phyloP scores from a whole-genome alignment of 805 yeast genomes.

The Ascoidea tarda region DNA sequence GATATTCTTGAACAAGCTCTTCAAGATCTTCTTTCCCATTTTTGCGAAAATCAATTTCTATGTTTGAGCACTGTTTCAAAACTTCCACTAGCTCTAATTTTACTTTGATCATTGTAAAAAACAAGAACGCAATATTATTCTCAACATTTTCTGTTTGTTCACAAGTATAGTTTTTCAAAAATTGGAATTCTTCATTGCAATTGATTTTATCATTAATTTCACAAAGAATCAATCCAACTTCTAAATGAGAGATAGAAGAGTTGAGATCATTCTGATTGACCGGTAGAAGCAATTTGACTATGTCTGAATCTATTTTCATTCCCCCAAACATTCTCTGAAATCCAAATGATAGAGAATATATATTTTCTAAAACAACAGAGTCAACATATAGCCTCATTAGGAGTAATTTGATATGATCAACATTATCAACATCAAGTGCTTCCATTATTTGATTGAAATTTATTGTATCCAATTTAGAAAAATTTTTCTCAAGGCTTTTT shows the following conservation, averaged over 20 bases:
- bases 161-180: neutral
- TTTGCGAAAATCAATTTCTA: conserved; percentile 1
- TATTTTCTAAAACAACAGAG: conserved; percentile 33
- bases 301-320: conserved; percentile 8
- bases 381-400: conserved; percentile 31
- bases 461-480: neutral
- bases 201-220: conserved; percentile 1
- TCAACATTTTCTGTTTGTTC: neutral
- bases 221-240: conserved; percentile 14
- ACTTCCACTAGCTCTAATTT: conserved; percentile 20
- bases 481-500: conserved; percentile 3
- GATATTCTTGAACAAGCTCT: conserved; percentile 1
- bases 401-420: conserved; percentile 18
- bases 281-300: conserved; percentile 12
- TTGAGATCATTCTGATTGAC: conserved; percentile 5
- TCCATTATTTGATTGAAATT: neutral
- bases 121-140: conserved; percentile 9
- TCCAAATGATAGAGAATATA: conserved; percentile 40
- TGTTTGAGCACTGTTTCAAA: conserved; percentile 16
- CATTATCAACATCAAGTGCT: conserved; percentile 4
- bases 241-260: conserved; percentile 13
- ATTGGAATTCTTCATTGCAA: neutral
- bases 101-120: conserved; percentile 16
- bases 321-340: conserved; percentile 20
- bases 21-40: neutral